Evolutionary conservation across 2,329 filamentous ascomycete species (phyloP), one percentile per base, ranked within the genome.

Genomic region (Ceratocystis huliohia): DNA sequence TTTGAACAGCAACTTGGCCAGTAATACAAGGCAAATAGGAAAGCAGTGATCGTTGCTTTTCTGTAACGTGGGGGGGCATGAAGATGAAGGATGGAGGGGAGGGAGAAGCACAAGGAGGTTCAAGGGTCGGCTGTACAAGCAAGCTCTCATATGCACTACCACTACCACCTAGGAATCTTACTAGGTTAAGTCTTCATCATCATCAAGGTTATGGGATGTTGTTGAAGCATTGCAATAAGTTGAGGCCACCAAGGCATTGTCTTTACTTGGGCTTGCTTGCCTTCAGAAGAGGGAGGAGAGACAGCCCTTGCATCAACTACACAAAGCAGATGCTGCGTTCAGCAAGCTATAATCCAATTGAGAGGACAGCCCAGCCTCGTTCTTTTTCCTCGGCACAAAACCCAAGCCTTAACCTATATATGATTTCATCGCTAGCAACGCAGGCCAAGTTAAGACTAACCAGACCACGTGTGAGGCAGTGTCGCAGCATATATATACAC

Each of bases 381-480:
- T n/a, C 3, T 59, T 59, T 59, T 59, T 28, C 17, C 48, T 25
- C 25, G 22, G 22, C 48, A 53, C 15, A 25, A 53, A 41, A 25
- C 22, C 15, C 25, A 41, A 41, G 37, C 37, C 37, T 41, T 41
- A 41, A 3, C 13, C 37, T 41, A 41, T 4, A 41, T 10, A 41
- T 37, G 37, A 13, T 5, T 41, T 41, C 37, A 41, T 41, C 37
- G 37, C 37, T 41, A 15, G 28, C 28, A 59, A n/a, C 56, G 28
- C 56, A 37, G 33, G 25, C 17, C 30, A 17, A 15, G 22, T 25
- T 30, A 57, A n/a, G 28, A 1, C 56, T 8, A n/a, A 20, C 15
- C 25, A 25, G 13, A n/a, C 56, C 56, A 59, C 56, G 56, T 59
- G 56, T 37, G 56, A 59, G 28, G 56, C 56, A 59, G 56, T 59